phyloP scores from a whole-genome alignment of 2,329 filamentous ascomycete genomes.

The Acrocalymma vagum region DNA sequence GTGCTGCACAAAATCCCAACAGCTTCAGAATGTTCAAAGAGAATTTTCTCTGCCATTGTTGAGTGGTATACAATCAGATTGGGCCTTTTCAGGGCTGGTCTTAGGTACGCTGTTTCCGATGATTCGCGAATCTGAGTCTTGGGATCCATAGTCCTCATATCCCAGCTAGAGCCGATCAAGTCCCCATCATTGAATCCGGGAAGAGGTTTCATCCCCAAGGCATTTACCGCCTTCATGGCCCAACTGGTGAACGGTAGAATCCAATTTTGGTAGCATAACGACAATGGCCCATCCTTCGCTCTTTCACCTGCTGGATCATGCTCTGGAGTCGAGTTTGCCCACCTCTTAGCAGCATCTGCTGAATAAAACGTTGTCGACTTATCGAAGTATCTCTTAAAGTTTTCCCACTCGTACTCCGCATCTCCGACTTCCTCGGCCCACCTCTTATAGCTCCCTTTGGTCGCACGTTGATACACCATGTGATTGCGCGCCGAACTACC shows the following conservation, averaged over 20 bases:
- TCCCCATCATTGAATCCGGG: slow-evolving; percentile 22
- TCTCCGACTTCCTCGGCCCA: slow-evolving; percentile 39
- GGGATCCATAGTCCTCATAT: slow-evolving; percentile 13
- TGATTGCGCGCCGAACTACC: slow-evolving; percentile 22
- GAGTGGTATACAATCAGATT: slow-evolving; percentile 65
- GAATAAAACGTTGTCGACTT: slow-evolving; percentile 35
- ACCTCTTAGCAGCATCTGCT: slow-evolving; percentile 25
- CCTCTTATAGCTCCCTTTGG: slow-evolving; percentile 18
- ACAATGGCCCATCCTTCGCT: slow-evolving; percentile 20
- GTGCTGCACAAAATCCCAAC: slow-evolving; percentile 17
- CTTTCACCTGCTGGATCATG: slow-evolving; percentile 19
- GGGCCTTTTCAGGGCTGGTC: slow-evolving; percentile 11
- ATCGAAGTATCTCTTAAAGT: slow-evolving; percentile 29
- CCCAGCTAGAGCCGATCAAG: slow-evolving; percentile 24
- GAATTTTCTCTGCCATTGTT: slow-evolving; percentile 63
- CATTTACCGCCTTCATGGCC: slow-evolving; percentile 17
- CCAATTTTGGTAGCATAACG: slow-evolving; percentile 29
- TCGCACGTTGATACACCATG: slow-evolving; percentile 25
- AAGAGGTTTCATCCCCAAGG: slow-evolving; percentile 22
- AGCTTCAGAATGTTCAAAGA: slow-evolving; percentile 24
- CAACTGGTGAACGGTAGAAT: slow-evolving; percentile 22
- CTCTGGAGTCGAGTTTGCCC: slow-evolving; percentile 30
- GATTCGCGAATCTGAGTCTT: slow-evolving; percentile 18
- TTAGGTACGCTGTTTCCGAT: slow-evolving; percentile 25
- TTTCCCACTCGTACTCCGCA: slow-evolving; percentile 30